Conservation (phyloP, 2,329 filamentous ascomycete genomes). For the Colletotrichum sp. region DNA sequence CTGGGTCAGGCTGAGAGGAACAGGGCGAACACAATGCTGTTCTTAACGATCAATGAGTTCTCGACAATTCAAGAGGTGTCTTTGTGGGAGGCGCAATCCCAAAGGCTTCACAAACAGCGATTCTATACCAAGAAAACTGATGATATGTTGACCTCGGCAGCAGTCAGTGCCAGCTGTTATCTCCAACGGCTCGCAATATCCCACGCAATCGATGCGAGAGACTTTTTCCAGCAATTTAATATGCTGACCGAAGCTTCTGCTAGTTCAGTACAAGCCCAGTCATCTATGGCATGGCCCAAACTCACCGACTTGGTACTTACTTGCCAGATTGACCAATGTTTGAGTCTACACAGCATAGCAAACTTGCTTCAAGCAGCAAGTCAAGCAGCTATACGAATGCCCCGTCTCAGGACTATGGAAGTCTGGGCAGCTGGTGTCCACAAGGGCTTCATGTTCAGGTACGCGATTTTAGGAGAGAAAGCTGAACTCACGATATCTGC, state of each 20-base stretch:
- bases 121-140: neutral
- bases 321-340: neutral
- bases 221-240: neutral
- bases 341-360: neutral
- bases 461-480: neutral
- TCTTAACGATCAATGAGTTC: accelerated
- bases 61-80: neutral
- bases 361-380: neutral
- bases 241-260: accelerated
- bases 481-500: neutral
- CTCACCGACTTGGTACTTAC: neutral
- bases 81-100: neutral
- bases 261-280: neutral
- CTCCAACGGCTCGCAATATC: neutral
- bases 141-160: neutral
- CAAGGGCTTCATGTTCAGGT: neutral
- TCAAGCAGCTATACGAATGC: neutral
- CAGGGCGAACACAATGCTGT: neutral
- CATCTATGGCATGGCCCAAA: neutral
- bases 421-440: neutral
- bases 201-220: neutral
- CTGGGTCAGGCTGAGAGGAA: neutral
- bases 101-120: neutral
- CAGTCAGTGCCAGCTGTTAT: neutral
- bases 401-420: neutral